Conservation (phyloP, 2,329 filamentous ascomycete species). For the Arthroderma sp. region DNA sequence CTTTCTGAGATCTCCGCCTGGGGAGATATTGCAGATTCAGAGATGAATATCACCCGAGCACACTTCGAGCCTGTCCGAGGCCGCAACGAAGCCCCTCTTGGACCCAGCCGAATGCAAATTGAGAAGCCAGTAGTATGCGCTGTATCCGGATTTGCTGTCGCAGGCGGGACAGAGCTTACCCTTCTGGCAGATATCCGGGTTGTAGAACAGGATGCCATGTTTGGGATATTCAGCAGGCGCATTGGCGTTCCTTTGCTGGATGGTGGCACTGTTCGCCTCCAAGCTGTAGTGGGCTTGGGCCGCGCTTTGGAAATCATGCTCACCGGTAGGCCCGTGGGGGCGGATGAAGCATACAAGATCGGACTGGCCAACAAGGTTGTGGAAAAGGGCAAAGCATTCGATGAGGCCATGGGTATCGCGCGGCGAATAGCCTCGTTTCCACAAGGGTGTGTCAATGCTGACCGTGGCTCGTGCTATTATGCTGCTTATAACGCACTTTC, state of each 20-base stretch:
- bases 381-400: conserved; percentile 36
- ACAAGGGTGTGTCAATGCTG: conserved; percentile 39
- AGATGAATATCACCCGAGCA: conserved; percentile 7
- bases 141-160: conserved; percentile 41
- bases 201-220: conserved; percentile 39
- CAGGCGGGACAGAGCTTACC: conserved; percentile 41
- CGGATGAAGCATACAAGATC: conserved; percentile 38
- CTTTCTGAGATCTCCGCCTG: conserved; percentile 32
- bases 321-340: conserved; percentile 38
- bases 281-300: conserved; percentile 39
- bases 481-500: conserved; percentile 35
- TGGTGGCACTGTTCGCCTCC: conserved; percentile 41
- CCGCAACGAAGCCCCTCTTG: conserved; percentile 37
- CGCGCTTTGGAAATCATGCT: conserved; percentile 45
- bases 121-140: conserved; percentile 41
- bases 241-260: conserved; percentile 41
- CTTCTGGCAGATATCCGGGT: conserved; percentile 42
- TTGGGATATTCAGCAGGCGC: conserved; percentile 44
- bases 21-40: conserved; percentile 4
- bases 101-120: conserved; percentile 37
- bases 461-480: conserved; percentile 38
- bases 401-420: conserved; percentile 38
- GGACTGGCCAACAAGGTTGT: conserved; percentile 43
- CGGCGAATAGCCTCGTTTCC: conserved; percentile 37
- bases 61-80: conserved; percentile 21